These are phyloP conservation scores for Candida dubliniensis DNA, from an alignment of 1,139 yeast genomes.

Conservation along the genomic window DNA sequence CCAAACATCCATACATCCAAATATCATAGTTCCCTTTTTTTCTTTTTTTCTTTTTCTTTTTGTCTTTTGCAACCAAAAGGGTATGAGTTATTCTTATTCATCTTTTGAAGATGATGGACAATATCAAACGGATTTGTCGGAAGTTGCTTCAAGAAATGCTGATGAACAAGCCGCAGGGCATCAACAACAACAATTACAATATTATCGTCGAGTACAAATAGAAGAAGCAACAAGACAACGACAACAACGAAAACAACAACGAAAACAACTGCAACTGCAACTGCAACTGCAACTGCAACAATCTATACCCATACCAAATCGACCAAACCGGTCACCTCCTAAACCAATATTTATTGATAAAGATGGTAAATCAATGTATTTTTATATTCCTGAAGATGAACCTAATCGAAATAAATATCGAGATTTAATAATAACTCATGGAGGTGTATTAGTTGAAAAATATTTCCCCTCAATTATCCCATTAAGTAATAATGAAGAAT, in stretches of 20 bases:
- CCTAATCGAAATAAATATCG: slow-evolving; percentile 22
- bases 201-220: slow-evolving; percentile 7
- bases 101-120: slow-evolving; percentile 1
- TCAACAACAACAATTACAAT: slow-evolving; percentile 11
- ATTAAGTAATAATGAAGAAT: slow-evolving; percentile 5
- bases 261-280: too few relatives aligned
- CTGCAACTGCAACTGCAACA: slow-evolving; percentile 1
- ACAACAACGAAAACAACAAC: slow-evolving; percentile 3
- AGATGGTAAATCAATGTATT: slow-evolving; percentile 21
- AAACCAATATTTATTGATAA: slow-evolving; percentile 9
- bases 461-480: slow-evolving; percentile 3
- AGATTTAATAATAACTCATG: slow-evolving; percentile 27
- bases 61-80: not conserved
- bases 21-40: not conserved
- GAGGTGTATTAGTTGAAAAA: slow-evolving; percentile 32
- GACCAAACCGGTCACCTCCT: not conserved
- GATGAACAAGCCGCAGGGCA: slow-evolving; percentile 11
- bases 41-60: not conserved
- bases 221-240: slow-evolving; percentile 6
- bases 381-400: slow-evolving; percentile 25
- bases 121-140: slow-evolving; percentile 4
- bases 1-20: not conserved
- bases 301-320: not conserved
- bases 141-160: slow-evolving; percentile 13
- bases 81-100: not conserved